Conservation (phyloP, 345 rosid species). For the Laguncularia racemosa region DNA sequence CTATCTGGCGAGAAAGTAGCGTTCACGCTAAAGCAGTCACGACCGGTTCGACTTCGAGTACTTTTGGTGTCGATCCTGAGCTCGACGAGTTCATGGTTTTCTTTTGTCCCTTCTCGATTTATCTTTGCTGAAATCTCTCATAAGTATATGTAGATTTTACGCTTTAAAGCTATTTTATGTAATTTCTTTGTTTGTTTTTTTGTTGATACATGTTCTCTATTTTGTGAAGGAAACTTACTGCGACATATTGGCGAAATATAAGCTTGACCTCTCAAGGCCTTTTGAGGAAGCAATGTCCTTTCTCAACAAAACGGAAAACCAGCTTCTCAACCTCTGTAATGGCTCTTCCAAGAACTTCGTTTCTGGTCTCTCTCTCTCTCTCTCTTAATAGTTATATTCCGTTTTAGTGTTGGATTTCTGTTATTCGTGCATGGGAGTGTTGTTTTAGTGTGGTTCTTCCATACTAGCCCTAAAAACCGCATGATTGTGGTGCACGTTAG, state of each 20-base stretch:
- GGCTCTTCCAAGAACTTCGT: slow-evolving; percentile 5
- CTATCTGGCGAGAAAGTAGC: slow-evolving; percentile 7
- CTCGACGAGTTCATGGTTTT: slow-evolving; percentile 64
- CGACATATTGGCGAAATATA: slow-evolving; percentile 35
- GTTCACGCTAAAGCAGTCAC: background rate
- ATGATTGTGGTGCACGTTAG: too few species aligned
- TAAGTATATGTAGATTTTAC: too few species aligned
- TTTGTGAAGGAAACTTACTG: slow-evolving; percentile 30
- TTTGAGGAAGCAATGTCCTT: slow-evolving; percentile 43
- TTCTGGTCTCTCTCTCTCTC: slow-evolving; percentile 17
- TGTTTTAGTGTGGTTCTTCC: too few species aligned
- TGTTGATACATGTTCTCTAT: too few species aligned
- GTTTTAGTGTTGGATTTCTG: too few species aligned
- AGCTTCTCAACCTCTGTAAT: slow-evolving; percentile 36
- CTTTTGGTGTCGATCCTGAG: slow-evolving; percentile 44
- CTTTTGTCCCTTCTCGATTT: background rate
- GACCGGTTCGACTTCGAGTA: slow-evolving; percentile 6
- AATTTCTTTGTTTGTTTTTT: too few species aligned
- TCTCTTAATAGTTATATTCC: background rate
- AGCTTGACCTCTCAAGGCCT: slow-evolving; percentile 35
- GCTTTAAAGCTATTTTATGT: background rate
- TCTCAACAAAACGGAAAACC: slow-evolving; percentile 32
- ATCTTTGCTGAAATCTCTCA: background rate
- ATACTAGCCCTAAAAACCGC: too few species aligned
- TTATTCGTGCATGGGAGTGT: too few species aligned